Percentiles rank a stretch among this genome's conserved stretches.
Evolutionary conservation across 2,329 filamentous ascomycete genomes (phyloP).

Genomic region (Fusarium nygamai): DNA sequence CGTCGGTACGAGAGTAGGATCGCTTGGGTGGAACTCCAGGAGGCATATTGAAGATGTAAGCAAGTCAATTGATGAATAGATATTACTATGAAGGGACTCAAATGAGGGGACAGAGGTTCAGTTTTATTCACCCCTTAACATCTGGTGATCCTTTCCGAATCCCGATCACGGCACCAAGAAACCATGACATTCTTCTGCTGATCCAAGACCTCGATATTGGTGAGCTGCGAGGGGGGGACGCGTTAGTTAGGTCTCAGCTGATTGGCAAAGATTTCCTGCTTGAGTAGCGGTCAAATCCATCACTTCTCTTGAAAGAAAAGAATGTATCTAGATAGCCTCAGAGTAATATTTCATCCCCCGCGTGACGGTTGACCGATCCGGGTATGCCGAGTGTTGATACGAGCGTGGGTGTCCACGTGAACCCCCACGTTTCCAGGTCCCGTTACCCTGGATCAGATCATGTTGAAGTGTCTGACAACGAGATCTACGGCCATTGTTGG

Average conservation of each 20-base stretch:
- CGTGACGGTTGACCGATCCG: background rate
- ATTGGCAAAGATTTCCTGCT: background rate
- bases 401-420: constrained; percentile 11
- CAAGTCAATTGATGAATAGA: background rate
- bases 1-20: constrained; percentile 79
- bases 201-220: background rate
- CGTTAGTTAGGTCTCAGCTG: background rate
- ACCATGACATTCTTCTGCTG: background rate
- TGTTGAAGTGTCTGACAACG: background rate
- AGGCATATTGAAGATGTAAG: constrained; percentile 7
- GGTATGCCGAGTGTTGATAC: constrained; percentile 9
- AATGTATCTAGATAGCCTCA: fast-evolving
- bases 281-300: background rate
- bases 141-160: constrained; percentile 2
- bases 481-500: background rate
- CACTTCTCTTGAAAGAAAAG: background rate
- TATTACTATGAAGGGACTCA: background rate
- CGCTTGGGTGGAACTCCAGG: constrained; percentile 25
- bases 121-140: background rate
- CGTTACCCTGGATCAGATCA: constrained; percentile 16
- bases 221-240: background rate
- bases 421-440: constrained; percentile 10
- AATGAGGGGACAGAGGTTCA: background rate
- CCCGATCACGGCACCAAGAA: background rate
- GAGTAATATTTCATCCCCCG: constrained; percentile 9